A percentile compares a stretch with the other conserved stretches of the same genome.
Conservation (phyloP, 495 filamentous ascomycete genomes). For the Collariella sp. region DNA sequence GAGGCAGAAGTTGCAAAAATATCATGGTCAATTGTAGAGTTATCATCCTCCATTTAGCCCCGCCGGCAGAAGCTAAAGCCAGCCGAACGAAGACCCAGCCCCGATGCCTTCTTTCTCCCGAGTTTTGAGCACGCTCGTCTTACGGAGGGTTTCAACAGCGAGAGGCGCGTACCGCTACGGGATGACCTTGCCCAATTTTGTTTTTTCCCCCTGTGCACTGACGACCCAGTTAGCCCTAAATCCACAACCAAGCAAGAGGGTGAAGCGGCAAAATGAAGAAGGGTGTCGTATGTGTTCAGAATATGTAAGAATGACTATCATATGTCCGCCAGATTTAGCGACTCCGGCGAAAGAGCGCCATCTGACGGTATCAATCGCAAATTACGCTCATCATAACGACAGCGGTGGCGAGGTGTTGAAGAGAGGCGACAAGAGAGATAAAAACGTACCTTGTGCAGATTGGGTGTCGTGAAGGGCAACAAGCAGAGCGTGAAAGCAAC, state of each 20-base stretch:
- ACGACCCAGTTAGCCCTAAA: not conserved
- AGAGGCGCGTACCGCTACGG: conserved; percentile 12
- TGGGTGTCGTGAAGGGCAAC: not conserved
- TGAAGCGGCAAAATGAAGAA: not conserved
- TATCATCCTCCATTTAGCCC: conserved; percentile 3
- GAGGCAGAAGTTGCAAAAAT: not conserved
- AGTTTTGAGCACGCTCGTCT: conserved; percentile 7
- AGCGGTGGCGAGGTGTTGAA: not conserved
- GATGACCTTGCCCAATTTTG: not conserved
- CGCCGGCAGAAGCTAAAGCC: not conserved
- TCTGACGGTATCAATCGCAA: conserved; percentile 29
- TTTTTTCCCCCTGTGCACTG: not conserved
- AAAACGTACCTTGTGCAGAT: conserved; percentile 4
- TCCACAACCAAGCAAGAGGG: not conserved
- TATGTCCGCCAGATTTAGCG: conserved; percentile 22
- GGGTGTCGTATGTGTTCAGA: conserved; percentile 19
- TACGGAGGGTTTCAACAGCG: not conserved
- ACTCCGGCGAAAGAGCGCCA: conserved; percentile 27
- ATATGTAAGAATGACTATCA: conserved; percentile 32
- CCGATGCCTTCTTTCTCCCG: conserved; percentile 12
- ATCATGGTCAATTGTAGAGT: conserved; percentile 1
- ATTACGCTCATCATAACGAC: conserved; percentile 27
- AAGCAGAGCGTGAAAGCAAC: not conserved
- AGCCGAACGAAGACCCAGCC: conserved; percentile 11
- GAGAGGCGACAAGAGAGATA: not conserved